Conservation (phyloP, 2,329 filamentous ascomycete species). For the Rhynchosporium secalis region DNA sequence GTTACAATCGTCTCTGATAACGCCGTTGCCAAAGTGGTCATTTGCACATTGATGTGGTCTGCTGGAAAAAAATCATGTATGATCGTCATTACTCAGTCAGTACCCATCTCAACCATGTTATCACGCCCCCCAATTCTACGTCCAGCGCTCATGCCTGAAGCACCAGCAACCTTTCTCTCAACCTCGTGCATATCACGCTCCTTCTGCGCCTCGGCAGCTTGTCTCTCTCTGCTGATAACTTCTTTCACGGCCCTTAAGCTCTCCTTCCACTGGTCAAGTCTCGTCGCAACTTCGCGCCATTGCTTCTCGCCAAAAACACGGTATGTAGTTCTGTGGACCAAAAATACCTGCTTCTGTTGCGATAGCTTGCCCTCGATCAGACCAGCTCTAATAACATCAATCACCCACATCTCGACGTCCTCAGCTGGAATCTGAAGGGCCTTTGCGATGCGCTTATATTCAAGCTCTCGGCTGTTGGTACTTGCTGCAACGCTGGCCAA, state of each 20-base stretch:
- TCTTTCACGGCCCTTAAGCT: conserved; percentile 76
- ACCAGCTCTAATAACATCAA: conserved; percentile 93
- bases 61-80: conserved; percentile 9
- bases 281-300: conserved; percentile 90
- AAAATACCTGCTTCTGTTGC: conserved; percentile 88
- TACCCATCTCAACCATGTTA: conserved; percentile 41
- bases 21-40: conserved; percentile 28
- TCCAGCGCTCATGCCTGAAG: conserved; percentile 43
- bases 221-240: conserved; percentile 78
- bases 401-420: conserved; percentile 97
- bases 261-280: conserved; percentile 87
- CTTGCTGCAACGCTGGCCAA: conserved; percentile 86
- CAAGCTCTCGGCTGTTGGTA: conserved; percentile 80
- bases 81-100: conserved; percentile 33
- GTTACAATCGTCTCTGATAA: conserved; percentile 35
- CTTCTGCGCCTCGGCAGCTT: conserved; percentile 72
- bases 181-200: conserved; percentile 74
- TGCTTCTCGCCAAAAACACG: conserved; percentile 97
- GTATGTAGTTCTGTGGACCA: conserved; percentile 95
- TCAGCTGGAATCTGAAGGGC: conserved; percentile 78
- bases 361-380: conserved; percentile 96
- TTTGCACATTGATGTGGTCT: conserved; percentile 14
- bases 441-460: conserved; percentile 81
- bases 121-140: conserved; percentile 44
- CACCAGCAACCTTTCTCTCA: conserved; percentile 57